phyloP scores from a whole-genome alignment of 352 stramenopile species.

The Phytophthora boehmeriae region DNA sequence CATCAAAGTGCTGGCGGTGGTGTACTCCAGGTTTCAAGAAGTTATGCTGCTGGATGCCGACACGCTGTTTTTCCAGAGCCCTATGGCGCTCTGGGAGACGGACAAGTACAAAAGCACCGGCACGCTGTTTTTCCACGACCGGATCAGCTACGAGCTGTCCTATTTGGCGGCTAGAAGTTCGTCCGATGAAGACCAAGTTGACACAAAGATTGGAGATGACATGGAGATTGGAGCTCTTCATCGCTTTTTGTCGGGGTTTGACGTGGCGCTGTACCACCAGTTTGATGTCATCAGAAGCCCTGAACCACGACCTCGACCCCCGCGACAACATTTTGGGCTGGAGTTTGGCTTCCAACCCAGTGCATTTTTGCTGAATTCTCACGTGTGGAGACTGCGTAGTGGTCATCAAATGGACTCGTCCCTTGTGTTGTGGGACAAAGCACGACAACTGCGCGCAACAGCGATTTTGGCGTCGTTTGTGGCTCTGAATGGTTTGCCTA shows the following conservation, averaged over 20 bases:
- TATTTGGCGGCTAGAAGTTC: constrained; percentile 30
- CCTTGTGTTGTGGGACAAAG: constrained; percentile 55
- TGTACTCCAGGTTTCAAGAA: constrained; percentile 53
- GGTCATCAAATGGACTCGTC: constrained; percentile 62
- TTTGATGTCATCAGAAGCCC: neutral
- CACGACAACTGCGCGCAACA: constrained; percentile 43
- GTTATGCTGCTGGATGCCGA: constrained; percentile 61
- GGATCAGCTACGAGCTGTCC: constrained; percentile 44
- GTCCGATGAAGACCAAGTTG: neutral
- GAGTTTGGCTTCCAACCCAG: constrained; percentile 41
- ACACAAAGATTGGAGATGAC: neutral
- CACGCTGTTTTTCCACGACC: constrained; percentile 65
- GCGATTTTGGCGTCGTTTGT: constrained; percentile 51
- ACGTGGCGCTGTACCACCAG: constrained; percentile 30
- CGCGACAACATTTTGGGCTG: constrained; percentile 11
- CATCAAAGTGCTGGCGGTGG: constrained; percentile 52
- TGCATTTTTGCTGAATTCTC: constrained; percentile 36
- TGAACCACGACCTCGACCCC: neutral
- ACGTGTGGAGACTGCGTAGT: constrained; percentile 40
- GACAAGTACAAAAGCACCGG: constrained; percentile 42
- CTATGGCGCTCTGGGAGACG: constrained; percentile 38
- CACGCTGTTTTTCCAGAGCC: constrained; percentile 54
- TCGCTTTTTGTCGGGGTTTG: constrained; percentile 44
- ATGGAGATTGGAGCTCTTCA: constrained; percentile 10
- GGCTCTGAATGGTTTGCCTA: constrained; percentile 24